A percentile compares a stretch with the other conserved stretches of the same genome.
phyloP scores from a whole-genome alignment of 1,284 basidiomycete genomes.

The Boletus mariae region DNA sequence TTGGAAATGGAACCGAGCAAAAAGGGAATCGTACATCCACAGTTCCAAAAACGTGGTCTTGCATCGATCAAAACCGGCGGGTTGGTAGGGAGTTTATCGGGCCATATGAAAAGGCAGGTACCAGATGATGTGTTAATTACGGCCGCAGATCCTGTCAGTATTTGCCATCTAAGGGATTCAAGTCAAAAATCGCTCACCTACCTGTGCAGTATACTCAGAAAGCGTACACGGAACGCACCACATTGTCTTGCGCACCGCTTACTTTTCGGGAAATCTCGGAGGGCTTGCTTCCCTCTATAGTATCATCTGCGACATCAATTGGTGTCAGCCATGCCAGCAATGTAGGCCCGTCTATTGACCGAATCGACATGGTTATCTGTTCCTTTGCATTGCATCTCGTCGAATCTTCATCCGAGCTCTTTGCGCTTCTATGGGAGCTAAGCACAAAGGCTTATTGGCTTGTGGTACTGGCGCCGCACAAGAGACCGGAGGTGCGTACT shows the following conservation, averaged over 20 bases:
- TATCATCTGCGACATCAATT: conserved; percentile 17
- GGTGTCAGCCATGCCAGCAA: neutral
- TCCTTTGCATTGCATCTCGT: conserved; percentile 73
- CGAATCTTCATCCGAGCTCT: conserved; percentile 58
- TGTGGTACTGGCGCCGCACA: conserved; percentile 68
- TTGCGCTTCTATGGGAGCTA: conserved; percentile 60
- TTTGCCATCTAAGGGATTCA: neutral
- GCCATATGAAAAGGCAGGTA: neutral
- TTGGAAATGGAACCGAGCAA: conserved; percentile 8
- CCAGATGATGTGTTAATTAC: conserved; percentile 19
- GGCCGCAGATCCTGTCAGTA: conserved; percentile 26
- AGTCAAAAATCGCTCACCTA: neutral
- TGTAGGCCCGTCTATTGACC: conserved; percentile 3
- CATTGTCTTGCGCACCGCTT: conserved; percentile 44
- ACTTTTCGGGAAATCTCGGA: conserved; percentile 53
- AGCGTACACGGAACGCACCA: conserved; percentile 49
- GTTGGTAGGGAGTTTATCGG: neutral
- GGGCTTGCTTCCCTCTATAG: conserved; percentile 40
- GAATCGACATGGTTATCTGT: conserved; percentile 61
- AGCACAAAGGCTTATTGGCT: conserved; percentile 62
- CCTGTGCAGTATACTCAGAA: conserved; percentile 45
- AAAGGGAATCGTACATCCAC: neutral
- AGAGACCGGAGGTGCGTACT: conserved; percentile 62
- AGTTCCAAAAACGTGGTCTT: neutral
- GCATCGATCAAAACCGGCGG: neutral